Percentiles rank a stretch among this genome's conserved stretches.
Evolutionary conservation across 225 moss, liverwort and hornwort genomes (phyloP).

Genomic region (Lunularia cruciata): DNA sequence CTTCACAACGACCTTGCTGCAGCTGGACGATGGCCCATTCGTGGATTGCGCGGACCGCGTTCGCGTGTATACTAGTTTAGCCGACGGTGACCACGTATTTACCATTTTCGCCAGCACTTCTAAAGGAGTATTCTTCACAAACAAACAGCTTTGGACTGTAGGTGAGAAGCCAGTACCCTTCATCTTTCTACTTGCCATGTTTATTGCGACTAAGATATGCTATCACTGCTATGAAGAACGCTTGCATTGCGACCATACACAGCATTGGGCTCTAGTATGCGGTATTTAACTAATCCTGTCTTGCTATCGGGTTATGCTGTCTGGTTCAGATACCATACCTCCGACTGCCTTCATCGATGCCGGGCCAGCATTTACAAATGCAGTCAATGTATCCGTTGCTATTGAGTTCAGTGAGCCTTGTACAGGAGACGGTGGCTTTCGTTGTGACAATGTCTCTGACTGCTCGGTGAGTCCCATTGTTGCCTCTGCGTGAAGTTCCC

Average conservation of each 20-base stretch:
- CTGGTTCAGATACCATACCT: constrained; percentile 53
- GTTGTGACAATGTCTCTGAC: constrained; percentile 46
- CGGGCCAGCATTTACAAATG: constrained; percentile 59
- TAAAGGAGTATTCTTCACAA: constrained; percentile 46
- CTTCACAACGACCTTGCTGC: constrained; percentile 24
- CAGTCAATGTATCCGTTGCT: constrained; percentile 58
- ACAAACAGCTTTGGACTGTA: constrained; percentile 56
- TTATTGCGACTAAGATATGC: too few relatives aligned
- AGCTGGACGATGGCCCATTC: constrained; percentile 59
- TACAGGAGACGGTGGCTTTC: constrained; percentile 44
- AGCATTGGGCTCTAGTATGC: too few relatives aligned
- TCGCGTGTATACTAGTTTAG: constrained; percentile 45
- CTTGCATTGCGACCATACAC: too few relatives aligned
- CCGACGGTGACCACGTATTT: constrained; percentile 54
- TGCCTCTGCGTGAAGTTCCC: too few relatives aligned
- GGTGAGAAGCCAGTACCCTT: constrained; percentile 34
- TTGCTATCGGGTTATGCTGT: neutral
- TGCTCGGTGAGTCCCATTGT: constrained; percentile 29
- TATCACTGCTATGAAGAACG: too few relatives aligned
- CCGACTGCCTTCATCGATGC: constrained; percentile 66
- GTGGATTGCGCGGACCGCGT: constrained; percentile 56
- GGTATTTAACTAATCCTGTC: too few relatives aligned
- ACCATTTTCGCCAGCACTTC: constrained; percentile 50
- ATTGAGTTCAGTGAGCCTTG: constrained; percentile 70
- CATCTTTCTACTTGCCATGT: too few relatives aligned